These are phyloP conservation scores for Leccinum solheimii DNA, from an alignment of 1,284 basidiomycete species.

Conservation along the genomic window DNA sequence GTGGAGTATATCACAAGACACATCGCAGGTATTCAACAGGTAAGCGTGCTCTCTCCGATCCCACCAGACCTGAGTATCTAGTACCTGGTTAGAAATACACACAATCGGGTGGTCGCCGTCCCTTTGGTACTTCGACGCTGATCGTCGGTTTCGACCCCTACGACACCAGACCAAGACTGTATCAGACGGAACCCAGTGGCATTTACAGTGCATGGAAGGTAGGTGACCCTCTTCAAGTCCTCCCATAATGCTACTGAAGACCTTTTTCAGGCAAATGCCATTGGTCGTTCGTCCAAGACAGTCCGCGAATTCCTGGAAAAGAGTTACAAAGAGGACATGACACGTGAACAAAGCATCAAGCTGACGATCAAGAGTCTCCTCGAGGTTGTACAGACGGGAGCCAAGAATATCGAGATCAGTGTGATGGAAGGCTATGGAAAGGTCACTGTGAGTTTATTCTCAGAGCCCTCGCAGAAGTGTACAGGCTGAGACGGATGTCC, in stretches of 20 bases:
- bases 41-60: conserved; percentile 35
- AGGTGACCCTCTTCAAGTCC: conserved; percentile 20
- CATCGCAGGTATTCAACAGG: conserved; percentile 97
- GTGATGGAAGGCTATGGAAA: conserved; percentile 95
- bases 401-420: conserved; percentile 98
- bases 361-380: conserved; percentile 94
- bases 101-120: conserved; percentile 97
- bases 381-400: conserved; percentile 98
- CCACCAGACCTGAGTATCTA: not conserved
- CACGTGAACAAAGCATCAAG: conserved; percentile 90
- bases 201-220: conserved; percentile 99
- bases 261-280: conserved; percentile 82
- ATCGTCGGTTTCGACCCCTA: conserved; percentile 98
- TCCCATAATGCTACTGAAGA: conserved; percentile 1
- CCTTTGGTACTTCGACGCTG: conserved; percentile 97
- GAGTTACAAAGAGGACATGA: conserved; percentile 92
- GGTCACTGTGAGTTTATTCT: conserved; percentile 66
- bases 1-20: conserved; percentile 99
- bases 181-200: conserved; percentile 97
- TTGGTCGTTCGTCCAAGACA: conserved; percentile 97
- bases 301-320: conserved; percentile 99
- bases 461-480: not conserved
- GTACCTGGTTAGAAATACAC: conserved; percentile 78
- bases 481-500: conserved; percentile 10
- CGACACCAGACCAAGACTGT: conserved; percentile 85